Evolutionary conservation across 441 rosid species (phyloP).

Genomic region (Arabidopsis lyrata): DNA sequence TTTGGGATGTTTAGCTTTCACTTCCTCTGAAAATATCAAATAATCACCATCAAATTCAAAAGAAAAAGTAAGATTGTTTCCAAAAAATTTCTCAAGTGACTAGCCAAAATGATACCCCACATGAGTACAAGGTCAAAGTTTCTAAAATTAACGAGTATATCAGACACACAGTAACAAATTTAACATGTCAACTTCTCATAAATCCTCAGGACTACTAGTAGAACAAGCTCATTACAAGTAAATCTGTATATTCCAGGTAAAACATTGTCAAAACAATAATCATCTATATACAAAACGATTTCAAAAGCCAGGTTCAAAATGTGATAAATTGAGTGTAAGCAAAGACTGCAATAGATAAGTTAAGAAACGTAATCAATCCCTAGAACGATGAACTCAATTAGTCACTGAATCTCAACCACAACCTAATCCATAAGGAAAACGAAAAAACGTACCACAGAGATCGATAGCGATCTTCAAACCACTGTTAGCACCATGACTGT

Average conservation of each 20-base stretch:
- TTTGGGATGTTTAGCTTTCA: conserved; percentile 80
- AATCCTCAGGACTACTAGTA: not conserved
- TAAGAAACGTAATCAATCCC: not conserved
- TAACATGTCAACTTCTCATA: conserved; percentile 24
- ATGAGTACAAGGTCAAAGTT: not conserved
- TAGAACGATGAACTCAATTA: not conserved
- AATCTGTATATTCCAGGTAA: not conserved
- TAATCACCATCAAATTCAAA: conserved; percentile 19
- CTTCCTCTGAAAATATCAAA: conserved; percentile 61
- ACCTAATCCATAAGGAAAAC: not conserved
- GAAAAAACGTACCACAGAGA: conserved; percentile 65
- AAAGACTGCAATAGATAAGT: not conserved
- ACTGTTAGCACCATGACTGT: conserved; percentile 69
- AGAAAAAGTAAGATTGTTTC: no score
- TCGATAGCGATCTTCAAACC: conserved; percentile 86
- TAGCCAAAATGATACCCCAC: conserved; percentile 1
- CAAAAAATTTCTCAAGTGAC: not conserved
- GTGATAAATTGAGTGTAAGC: no score
- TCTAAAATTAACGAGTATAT: not conserved
- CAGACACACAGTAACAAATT: not conserved
- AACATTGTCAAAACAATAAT: not conserved
- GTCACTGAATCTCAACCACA: not conserved
- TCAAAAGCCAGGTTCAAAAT: no score
- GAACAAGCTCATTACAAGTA: not conserved
- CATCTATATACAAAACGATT: not conserved